phyloP scores from a whole-genome alignment of 768 basidiomycete species.

The Boletus reticulatus region DNA sequence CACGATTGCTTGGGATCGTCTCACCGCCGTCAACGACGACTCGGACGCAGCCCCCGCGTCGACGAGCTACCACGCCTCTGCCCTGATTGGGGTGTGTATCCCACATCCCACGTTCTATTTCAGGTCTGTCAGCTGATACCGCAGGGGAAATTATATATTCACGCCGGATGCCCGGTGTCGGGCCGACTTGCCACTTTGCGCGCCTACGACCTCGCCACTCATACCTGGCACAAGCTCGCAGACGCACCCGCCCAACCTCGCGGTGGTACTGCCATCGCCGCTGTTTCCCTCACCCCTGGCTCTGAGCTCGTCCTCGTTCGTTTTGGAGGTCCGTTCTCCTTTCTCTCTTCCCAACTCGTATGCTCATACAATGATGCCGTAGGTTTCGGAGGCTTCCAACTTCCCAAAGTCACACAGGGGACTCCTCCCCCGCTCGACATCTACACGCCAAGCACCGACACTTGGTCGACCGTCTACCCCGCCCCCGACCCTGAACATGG shows the following conservation, averaged over 20 bases:
- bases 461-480: conserved; percentile 26
- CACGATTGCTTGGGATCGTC: conserved; percentile 29
- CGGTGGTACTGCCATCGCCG: conserved; percentile 40
- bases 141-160: conserved; percentile 27
- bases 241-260: conserved; percentile 38
- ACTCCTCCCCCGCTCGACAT: conserved; percentile 31
- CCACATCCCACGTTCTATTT: too few relatives aligned
- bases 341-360: too few relatives aligned
- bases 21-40: conserved; percentile 26
- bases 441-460: conserved; percentile 26
- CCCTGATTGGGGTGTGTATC: conserved; percentile 25
- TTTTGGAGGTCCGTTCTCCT: conserved; percentile 30
- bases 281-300: conserved; percentile 14
- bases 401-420: conserved; percentile 1
- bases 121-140: too few relatives aligned
- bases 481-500: conserved; percentile 26
- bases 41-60: conserved; percentile 28
- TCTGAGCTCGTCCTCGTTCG: conserved; percentile 32
- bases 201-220: conserved; percentile 28
- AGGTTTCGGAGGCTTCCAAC: conserved; percentile 34
- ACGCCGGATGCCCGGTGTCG: conserved; percentile 39
- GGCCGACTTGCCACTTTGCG: conserved; percentile 30
- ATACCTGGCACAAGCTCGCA: conserved; percentile 33
- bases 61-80: conserved; percentile 38
- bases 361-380: background rate